Base-by-base conservation (phyloP, 192 early-diverging fungal species). In the Glomus cerebriforme region DNA sequence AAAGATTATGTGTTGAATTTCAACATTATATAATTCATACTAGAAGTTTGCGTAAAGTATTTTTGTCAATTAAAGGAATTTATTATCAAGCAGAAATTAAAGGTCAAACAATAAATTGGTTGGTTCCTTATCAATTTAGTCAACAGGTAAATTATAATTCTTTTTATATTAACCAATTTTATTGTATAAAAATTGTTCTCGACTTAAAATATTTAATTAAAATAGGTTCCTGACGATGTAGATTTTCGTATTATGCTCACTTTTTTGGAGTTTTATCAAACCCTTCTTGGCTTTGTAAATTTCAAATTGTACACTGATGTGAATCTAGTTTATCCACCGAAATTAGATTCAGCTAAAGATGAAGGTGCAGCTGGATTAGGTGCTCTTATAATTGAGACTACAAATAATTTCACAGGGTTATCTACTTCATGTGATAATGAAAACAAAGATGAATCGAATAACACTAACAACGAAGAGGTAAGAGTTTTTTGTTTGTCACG, bases 31-130 rank as follows among this genome's bases (percentile, higher is more conserved):
- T 98, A 7, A 89, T 97, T 77, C 86, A 91, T 63, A 87, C 92
- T 49, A 88, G 91, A 66, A 86, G 90, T 75, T 85, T 99, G 73
- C 92, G 92, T 72, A 96, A 96, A 83, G 91, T 92, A 32, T 99
- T 99, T 83, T 86, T 99, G 64, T 96, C 95, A 15, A 98, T 99
- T 91, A 99, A 99, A 88, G 98, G 98, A 66, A 98, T 99, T 83
- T 99, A 99, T 86, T 99, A 98, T 86, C 96, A 98, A 87, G 96
- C 94, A n/a, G 96, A 98, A 69, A 94, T 99, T 83, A 92, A 94
- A 83, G 98, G 98, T 43, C 93, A 96, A 82, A 90, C 88, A 67
- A 87, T 99, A 37, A 97, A 93, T 37, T 99, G 98, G 98, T 87
- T 99, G 62, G 93, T 96, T 17, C 98, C 98, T 22, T 96, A 96